Base-by-base conservation (phyloP, 2,329 filamentous ascomycete genomes). In the Ascomycota sp. region DNA sequence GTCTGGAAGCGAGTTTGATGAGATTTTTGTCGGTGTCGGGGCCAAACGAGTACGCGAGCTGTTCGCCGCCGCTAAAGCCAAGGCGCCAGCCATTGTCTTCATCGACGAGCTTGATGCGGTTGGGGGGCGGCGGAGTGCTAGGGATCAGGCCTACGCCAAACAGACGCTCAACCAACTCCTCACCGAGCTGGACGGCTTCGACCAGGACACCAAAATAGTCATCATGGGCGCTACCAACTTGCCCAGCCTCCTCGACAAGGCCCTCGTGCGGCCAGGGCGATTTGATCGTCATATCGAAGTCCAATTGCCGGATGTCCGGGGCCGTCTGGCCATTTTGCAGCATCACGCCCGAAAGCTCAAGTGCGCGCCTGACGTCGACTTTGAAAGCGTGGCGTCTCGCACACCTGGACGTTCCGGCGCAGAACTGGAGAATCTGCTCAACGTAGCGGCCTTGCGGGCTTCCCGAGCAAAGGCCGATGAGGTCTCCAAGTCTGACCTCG, bases 1-100 rank as follows among this genome's bases (percentile, higher is more conserved):
- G 86, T 98, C 89, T 46, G 89, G 89, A 30, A 92, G 82, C 34
- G 89, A 98, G 51, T 98, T 98, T 47, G 89, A 98, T 46, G 89
- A 98, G 54, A 77, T 98, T 30, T 98, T 94, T 46, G 91, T 98
- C 23, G 89, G 89, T 47, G 89, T 98, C 31, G 83, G 85, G 47
- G 83, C 83, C 27, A 93, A 98, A 63, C 79, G 89, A 45, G 86
- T 98, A 29, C 81, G 89, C 34, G 89, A 94, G 37, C 67, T 93
- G n/a, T 92, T 93, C 51, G 57, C 63, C 27, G 72, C 78, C 32
- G 86, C 86, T 38, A 80, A 83, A 40, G 53, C 63, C 38, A 94
- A 95, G 57, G 75, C 83, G 3, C 86, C 86, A 19, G 69, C 81
- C 11, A 98, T 98, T 52, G 77, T 95, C 37, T 94, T 93, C 58